Evolutionary conservation across 352 stramenopile genomes (phyloP).

Genomic region (Blastocystis sp.): DNA sequence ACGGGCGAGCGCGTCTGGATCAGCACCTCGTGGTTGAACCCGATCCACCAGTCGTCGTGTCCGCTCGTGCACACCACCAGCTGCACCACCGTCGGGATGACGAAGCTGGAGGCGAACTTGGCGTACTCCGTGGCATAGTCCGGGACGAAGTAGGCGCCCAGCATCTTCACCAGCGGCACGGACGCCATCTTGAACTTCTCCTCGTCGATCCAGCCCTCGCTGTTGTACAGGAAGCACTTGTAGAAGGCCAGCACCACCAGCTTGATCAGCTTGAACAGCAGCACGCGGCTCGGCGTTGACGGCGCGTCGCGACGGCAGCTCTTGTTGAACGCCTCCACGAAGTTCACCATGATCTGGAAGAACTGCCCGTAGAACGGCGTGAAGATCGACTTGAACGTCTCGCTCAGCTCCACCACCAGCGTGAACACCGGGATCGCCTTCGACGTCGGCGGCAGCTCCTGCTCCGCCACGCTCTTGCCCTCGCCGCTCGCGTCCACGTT

Average conservation of each 20-base stretch:
- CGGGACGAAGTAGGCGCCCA: conserved; percentile 57
- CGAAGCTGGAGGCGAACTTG: conserved; percentile 42
- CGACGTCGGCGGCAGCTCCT: conserved; percentile 9
- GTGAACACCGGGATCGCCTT: conserved; percentile 58
- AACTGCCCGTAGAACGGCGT: conserved; percentile 57
- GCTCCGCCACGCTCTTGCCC: neutral
- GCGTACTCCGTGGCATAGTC: conserved; percentile 50
- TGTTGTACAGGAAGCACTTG: conserved; percentile 56
- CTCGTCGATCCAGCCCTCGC: conserved; percentile 59
- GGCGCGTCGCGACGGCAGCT: neutral
- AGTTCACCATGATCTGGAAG: conserved; percentile 12
- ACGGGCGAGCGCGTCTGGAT: conserved; percentile 53
- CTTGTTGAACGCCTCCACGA: conserved; percentile 29
- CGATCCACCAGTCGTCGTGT: conserved; percentile 67
- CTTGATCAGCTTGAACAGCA: conserved; percentile 29
- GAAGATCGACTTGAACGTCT: conserved; percentile 63
- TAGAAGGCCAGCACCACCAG: conserved; percentile 48
- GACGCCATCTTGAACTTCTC: conserved; percentile 43
- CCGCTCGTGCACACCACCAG: conserved; percentile 61
- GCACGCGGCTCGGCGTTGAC: neutral
- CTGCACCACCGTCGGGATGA: conserved; percentile 46
- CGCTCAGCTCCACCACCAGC: conserved; percentile 21
- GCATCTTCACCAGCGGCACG: conserved; percentile 26
- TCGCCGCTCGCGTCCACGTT: neutral
- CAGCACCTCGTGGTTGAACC: conserved; percentile 65